Evolutionary conservation across 345 rosid species (phyloP), one percentile per base, ranked within the genome.

Genomic region (Lepidium aucheri): DNA sequence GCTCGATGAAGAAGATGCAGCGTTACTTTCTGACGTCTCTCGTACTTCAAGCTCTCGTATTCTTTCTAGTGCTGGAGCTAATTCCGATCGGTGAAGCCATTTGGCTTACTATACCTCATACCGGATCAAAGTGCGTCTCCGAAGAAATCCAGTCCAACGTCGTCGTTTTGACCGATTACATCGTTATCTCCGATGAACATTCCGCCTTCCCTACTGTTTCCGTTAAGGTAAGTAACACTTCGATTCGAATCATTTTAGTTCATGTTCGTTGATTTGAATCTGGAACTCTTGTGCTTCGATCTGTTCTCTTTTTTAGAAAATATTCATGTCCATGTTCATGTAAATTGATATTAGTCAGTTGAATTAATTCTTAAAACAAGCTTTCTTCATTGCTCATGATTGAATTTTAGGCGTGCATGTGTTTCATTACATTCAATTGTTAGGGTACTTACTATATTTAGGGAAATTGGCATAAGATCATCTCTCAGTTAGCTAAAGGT

Each of bases 71-170:
- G 20, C 43, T 43, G 20, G 61, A 60, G 60, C 13, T 69, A 6
- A 36, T 68, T 45, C 72, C 69, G 64, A 64, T 59, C 53, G 39
- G 73, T 26, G 77, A 82, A 17, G 94, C 85, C 26, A 60, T 93
- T n/a, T 93, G 97, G 97, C 72, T 93, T 51, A 85, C 18, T 60
- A n/a, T 93, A 38, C 96, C 95, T 5, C 33, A 73, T 17, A 7
- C 87, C 3, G 90, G 89, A 22, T 84, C 90, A 30, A 93, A 90
- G 71, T 93, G 97, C 80, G 91, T 93, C n/a, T 93, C 94, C 10
- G 98, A 93, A 80, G 94, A 86, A 64, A 80, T 93, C 61, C 94
- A 84, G 67, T 82, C 68, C 76, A 84, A 88, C 74, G 82, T 90
- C 72, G 86, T 93, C 68, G 98, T 90, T 52, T 75, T 90, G 74